A percentile compares a stretch with the other conserved stretches of the same genome.
These are phyloP conservation scores for Vaccinium myrtillus DNA, from an alignment of 148 eudicot species.

Conservation along the genomic window DNA sequence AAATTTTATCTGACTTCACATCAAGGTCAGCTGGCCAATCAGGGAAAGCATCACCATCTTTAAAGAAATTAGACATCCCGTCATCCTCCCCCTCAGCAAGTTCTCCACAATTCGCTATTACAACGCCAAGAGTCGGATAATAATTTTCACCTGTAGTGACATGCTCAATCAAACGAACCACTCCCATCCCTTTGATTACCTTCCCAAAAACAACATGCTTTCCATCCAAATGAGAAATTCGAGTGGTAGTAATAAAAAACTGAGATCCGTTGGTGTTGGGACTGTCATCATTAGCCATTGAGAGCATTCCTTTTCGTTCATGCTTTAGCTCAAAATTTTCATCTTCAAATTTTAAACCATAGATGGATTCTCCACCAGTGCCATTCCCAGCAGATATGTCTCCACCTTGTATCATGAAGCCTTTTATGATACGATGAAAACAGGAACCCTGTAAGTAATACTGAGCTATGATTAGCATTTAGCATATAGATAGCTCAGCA, in stretches of 20 bases:
- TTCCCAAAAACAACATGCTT: conserved; percentile 85
- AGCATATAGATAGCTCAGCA: neutral
- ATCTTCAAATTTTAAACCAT: conserved; percentile 72
- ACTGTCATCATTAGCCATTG: conserved; percentile 72
- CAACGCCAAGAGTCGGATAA: conserved; percentile 45
- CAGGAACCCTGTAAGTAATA: conserved; percentile 50
- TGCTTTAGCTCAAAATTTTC: conserved; percentile 79
- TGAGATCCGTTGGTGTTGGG: conserved; percentile 84
- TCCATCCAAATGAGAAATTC: conserved; percentile 70
- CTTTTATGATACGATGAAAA: conserved; percentile 62
- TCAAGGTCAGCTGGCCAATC: conserved; percentile 83
- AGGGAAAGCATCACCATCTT: conserved; percentile 79
- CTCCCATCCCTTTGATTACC: conserved; percentile 74
- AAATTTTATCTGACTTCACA: conserved; percentile 44
- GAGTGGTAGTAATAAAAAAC: conserved; percentile 72
- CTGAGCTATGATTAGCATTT: conserved; percentile 11
- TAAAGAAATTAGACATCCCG: conserved; percentile 69
- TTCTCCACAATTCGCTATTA: conserved; percentile 75
- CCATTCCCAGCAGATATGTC: conserved; percentile 56
- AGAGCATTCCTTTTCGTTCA: conserved; percentile 78
- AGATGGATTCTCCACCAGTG: conserved; percentile 75
- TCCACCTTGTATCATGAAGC: conserved; percentile 77
- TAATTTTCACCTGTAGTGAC: conserved; percentile 35
- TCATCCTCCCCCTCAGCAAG: conserved; percentile 75
- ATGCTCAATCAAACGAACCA: conserved; percentile 70